Base-by-base conservation (phyloP, 305 asterid genomes). In the Fraxinus dipetala region DNA sequence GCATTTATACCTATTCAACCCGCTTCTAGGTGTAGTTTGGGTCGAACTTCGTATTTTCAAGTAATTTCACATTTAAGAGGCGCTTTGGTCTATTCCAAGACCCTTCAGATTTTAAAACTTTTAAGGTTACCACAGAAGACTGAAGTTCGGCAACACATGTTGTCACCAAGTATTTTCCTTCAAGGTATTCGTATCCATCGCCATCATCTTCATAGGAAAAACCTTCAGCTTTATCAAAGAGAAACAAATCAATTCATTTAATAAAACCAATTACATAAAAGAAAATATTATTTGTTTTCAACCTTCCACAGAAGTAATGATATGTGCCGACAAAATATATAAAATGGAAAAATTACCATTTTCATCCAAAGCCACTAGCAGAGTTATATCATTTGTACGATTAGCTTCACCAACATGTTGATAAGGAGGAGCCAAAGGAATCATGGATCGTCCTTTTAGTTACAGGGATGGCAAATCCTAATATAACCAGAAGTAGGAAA, bases 391-490 rank as follows among this genome's bases (percentile, higher is more conserved):
- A 78, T 93, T 94, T 0, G 88, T 85, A n/a, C 72, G 86, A 74
- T 88, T 90, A 86, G 94, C 93, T 87, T 92, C 96, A 83, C 88
- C 97, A 77, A 91, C 93, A 86, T 93, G 90, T 89, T 91, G 98
- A 86, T 85, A 75, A 63, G 88, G 90, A 76, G 91, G 92, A 80
- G 87, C 95, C 78, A 85, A 80, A 20, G 96, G 98, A 81, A 96
- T 85, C 45, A 96, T 94, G 34, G 97, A 94, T 90, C 99, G 98
- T 79, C 99, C 97, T 87, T 78, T 87, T 81, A 94, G 91, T 87
- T 94, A 94, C 48, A 96, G 78, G 76, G 92, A 94, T 22, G 99
- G 99, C 84, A 96, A 89, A 85, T 96, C 99, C 99, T 96, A 80
- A 69, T 70, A 75, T 13, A 78, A 72, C 79, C 63, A 75, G 79